phyloP scores from a whole-genome alignment of 352 stramenopile species.

The Thraustotheca clavata region DNA sequence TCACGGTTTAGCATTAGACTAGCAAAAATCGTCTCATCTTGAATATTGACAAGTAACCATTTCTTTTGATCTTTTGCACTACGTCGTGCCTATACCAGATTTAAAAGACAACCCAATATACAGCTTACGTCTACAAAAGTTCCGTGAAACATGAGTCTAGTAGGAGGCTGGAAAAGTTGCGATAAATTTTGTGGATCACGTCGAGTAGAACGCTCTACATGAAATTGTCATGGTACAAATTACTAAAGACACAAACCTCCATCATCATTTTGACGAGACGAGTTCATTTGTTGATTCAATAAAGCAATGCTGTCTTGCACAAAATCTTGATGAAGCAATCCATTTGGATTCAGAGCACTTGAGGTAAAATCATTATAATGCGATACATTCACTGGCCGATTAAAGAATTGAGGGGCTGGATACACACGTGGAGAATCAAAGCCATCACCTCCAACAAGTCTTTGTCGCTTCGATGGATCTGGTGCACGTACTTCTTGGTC shows the following conservation, averaged over 20 bases:
- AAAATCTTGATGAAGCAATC: conserved; percentile 67
- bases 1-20: conserved; percentile 94
- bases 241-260: not conserved
- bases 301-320: conserved; percentile 70
- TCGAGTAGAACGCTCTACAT: conserved; percentile 22
- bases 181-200: conserved; percentile 20
- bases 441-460: conserved; percentile 43
- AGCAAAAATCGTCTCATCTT: conserved; percentile 90
- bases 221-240: not conserved
- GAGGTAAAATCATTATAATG: conserved; percentile 3
- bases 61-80: conserved; percentile 80
- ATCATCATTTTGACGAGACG: not conserved
- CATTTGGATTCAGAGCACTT: conserved; percentile 7
- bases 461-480: conserved; percentile 73
- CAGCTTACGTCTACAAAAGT: conserved; percentile 59
- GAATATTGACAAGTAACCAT: conserved; percentile 93
- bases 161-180: conserved; percentile 75
- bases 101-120: not conserved
- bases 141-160: conserved; percentile 68
- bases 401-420: conserved; percentile 9
- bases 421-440: conserved; percentile 33
- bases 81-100: conserved; percentile 18
- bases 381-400: not conserved
- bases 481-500: conserved; percentile 59
- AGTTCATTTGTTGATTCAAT: conserved; percentile 32